These are phyloP conservation scores for Cyclotella kingstonii DNA, from an alignment of 108 stramenopile species.

Conservation along the genomic window DNA sequence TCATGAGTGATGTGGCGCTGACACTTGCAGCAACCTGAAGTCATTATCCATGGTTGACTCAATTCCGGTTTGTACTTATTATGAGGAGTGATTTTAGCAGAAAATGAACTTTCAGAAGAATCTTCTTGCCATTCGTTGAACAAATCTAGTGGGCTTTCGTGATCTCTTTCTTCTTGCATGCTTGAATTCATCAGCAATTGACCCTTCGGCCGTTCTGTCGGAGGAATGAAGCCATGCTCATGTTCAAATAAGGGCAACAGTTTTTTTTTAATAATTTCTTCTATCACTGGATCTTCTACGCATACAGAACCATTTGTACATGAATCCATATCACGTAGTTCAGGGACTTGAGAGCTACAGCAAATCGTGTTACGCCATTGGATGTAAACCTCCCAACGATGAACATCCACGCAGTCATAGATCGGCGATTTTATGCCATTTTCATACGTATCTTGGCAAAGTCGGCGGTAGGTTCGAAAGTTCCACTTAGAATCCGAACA, in stretches of 20 bases:
- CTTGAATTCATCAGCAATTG: conserved; percentile 34
- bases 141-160: conserved; percentile 31
- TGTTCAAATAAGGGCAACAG: conserved; percentile 29
- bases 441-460: conserved; percentile 44
- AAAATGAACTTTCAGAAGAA: neutral
- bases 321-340: conserved; percentile 34
- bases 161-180: conserved; percentile 28
- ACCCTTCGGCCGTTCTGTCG: conserved; percentile 16
- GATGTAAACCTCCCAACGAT: conserved; percentile 35
- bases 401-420: conserved; percentile 40
- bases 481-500: conserved; percentile 60
- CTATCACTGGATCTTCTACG: conserved; percentile 26
- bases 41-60: conserved; percentile 31
- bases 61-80: conserved; percentile 20
- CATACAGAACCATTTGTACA: conserved; percentile 25
- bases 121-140: conserved; percentile 33
- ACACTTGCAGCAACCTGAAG: conserved; percentile 74
- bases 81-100: neutral
- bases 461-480: conserved; percentile 50
- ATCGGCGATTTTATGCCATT: conserved; percentile 26
- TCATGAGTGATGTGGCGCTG: conserved; percentile 43
- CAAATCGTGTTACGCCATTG: conserved; percentile 37
- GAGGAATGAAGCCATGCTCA: conserved; percentile 36
- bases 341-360: conserved; percentile 32
- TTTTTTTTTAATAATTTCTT: conserved; percentile 36